Evolutionary conservation across 2,329 filamentous ascomycete species (phyloP).

Genomic region (Paecilomyces dactylethromorphus): DNA sequence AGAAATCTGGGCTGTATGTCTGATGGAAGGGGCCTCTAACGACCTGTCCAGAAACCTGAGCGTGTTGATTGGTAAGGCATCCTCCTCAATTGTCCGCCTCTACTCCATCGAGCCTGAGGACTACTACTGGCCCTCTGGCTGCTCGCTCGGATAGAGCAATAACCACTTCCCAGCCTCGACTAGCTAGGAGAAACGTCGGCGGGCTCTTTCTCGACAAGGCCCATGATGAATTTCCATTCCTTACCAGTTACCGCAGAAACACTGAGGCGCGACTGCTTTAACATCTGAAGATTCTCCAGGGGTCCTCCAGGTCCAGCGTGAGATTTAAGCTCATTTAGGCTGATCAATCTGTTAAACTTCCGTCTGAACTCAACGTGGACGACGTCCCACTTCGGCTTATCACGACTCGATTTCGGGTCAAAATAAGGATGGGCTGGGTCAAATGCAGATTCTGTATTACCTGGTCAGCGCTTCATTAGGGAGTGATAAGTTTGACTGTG

Average conservation of each 20-base stretch:
- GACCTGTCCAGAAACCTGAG: background rate
- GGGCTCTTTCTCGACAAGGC: slow-evolving; percentile 30
- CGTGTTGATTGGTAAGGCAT: background rate
- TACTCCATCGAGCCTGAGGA: background rate
- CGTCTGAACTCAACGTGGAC: slow-evolving; percentile 82
- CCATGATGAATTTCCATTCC: slow-evolving; percentile 45
- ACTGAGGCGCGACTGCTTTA: slow-evolving; percentile 76
- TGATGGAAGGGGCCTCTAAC: background rate
- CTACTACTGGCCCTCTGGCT: background rate
- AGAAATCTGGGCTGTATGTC: background rate
- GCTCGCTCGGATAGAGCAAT: background rate
- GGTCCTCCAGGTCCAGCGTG: slow-evolving; percentile 51
- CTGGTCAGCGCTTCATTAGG: slow-evolving; percentile 1
- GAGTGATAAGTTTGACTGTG: slow-evolving; percentile 18
- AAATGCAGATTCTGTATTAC: slow-evolving; percentile 57
- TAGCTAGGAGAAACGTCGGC: slow-evolving; percentile 2
- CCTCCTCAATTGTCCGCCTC: background rate
- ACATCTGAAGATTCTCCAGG: slow-evolving; percentile 71
- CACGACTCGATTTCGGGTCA: slow-evolving; percentile 65
- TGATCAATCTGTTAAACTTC: slow-evolving; percentile 69
- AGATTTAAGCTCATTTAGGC: slow-evolving; percentile 64
- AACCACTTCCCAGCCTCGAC: background rate
- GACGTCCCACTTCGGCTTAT: slow-evolving; percentile 74
- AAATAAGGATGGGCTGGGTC: slow-evolving; percentile 72
- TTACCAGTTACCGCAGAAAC: slow-evolving; percentile 50